Conservation (phyloP, 2,329 filamentous ascomycete genomes). For the Sarocladiaceae sp. region DNA sequence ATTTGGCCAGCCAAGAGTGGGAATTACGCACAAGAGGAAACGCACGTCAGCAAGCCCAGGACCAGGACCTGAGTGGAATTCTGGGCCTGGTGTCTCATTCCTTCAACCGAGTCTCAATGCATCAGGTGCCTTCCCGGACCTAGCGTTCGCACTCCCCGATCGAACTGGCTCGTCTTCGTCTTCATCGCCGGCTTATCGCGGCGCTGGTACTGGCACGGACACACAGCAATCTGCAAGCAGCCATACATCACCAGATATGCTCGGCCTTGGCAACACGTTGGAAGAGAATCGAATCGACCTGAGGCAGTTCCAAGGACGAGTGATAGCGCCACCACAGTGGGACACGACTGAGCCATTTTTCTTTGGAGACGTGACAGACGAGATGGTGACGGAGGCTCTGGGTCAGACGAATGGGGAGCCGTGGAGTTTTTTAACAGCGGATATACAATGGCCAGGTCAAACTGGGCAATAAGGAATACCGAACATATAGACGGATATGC, state of each 20-base stretch:
- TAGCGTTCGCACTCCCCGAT: constrained; percentile 8
- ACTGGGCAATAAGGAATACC: neutral
- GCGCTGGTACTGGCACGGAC: neutral
- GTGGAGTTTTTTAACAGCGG: constrained; percentile 4
- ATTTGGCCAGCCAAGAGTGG: neutral
- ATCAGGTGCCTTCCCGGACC: neutral
- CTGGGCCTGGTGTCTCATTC: neutral
- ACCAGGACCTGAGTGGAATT: constrained; percentile 12
- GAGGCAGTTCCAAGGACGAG: constrained; percentile 27
- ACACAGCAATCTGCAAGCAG: constrained; percentile 9
- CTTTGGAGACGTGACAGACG: constrained; percentile 5
- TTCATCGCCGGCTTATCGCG: constrained; percentile 7
- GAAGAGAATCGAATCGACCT: constrained; percentile 32
- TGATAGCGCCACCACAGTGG: constrained; percentile 24
- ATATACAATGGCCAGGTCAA: constrained; percentile 1
- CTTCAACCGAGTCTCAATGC: neutral
- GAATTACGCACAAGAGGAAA: constrained; percentile 26
- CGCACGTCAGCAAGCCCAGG: constrained; percentile 23
- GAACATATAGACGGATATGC: neutral
- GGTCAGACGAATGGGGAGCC: neutral
- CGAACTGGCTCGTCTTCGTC: constrained; percentile 11
- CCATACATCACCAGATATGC: constrained; percentile 5
- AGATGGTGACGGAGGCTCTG: constrained; percentile 8
- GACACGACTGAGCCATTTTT: constrained; percentile 19
- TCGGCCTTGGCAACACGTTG: constrained; percentile 28